Evolutionary conservation across 2,329 filamentous ascomycete species (phyloP), one percentile per base, ranked within the genome.

Genomic region (Claviceps maximensis): DNA sequence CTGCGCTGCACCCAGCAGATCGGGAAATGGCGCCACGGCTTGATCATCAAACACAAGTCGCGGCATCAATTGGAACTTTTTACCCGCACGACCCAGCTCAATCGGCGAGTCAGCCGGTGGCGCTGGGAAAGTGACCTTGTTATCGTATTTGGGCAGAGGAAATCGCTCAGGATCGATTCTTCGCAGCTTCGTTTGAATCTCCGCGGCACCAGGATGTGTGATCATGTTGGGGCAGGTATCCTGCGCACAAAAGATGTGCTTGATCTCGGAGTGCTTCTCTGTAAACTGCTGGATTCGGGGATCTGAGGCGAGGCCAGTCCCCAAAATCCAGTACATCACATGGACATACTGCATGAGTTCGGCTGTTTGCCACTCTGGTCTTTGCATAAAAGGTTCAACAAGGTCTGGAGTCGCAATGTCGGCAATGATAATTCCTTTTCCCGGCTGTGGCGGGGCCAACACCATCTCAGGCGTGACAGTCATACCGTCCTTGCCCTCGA

Each of bases 381-480:
- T 79, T 38, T 74, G 71, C 45, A 95, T 61, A 51, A 96, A 75
- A 6, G 77, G 69, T 13, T 84, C 79, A 27, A 97, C 71, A 61
- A 93, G 90, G 8, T 82, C 79, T 1, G 65, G 56, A 15, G 83
- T 78, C 1, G 89, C 87, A 8, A 98, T 67, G 59, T 97, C 90
- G 42, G 94, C 73, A 8, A 98, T 74, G 9, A 87, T 85, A 57
- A 95, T 75, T 2, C 88, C 90, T 53, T 75, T 79, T 12, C 89
- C 89, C 6, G 78, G 74, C 53, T 82, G 76, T 3, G 76, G 69
- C 12, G 82, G 73, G 1, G 78, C 88, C 50, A 98, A 63, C 1
- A 97, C 89, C 84, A 95, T 93, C 0, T 93, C 86, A 1, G 91
- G 85, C 0, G 84, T 93, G 31, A 98, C 79, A 0, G 76, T 77